A percentile compares a stretch with the other conserved stretches of the same genome.
Evolutionary conservation across 306 rosid species (phyloP).

Genomic region (Ziziphus jujuba): DNA sequence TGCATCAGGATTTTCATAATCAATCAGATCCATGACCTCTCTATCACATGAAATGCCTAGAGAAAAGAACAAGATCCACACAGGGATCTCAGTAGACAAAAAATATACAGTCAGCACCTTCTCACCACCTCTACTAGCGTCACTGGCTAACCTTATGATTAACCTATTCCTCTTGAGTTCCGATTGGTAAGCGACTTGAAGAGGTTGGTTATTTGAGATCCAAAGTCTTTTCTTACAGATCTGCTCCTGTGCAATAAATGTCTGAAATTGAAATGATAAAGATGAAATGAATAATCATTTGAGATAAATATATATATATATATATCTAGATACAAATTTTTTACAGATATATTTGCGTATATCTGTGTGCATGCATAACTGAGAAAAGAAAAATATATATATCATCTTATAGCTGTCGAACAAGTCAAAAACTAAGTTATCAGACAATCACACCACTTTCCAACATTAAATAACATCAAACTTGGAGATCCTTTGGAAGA

Average conservation of each 20-base stretch:
- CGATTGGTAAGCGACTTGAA: conserved; percentile 70
- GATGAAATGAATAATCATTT: conserved; percentile 10
- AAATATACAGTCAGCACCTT: conserved; percentile 68
- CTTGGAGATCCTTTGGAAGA: no score
- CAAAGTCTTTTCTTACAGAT: conserved; percentile 69
- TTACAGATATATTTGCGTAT: neutral
- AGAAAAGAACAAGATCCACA: conserved; percentile 83
- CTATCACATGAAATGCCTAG: conserved; percentile 79
- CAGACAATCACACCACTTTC: no score
- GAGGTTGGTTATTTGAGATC: conserved; percentile 54
- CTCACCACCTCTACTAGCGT: conserved; percentile 64
- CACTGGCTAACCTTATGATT: conserved; percentile 57
- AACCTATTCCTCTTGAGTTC: conserved; percentile 74
- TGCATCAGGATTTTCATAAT: conserved; percentile 53
- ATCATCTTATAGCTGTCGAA: neutral
- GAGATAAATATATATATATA: neutral
- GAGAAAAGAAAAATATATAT: neutral
- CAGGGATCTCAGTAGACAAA: conserved; percentile 70
- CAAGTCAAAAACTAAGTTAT: no score
- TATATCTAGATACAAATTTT: neutral
- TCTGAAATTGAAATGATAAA: conserved; percentile 47
- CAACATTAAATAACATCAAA: no score
- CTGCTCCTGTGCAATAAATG: conserved; percentile 94
- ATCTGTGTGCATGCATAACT: neutral
- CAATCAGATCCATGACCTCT: conserved; percentile 74